phyloP scores from a whole-genome alignment of 179 eudicot species.

The Camellia oleifera region DNA sequence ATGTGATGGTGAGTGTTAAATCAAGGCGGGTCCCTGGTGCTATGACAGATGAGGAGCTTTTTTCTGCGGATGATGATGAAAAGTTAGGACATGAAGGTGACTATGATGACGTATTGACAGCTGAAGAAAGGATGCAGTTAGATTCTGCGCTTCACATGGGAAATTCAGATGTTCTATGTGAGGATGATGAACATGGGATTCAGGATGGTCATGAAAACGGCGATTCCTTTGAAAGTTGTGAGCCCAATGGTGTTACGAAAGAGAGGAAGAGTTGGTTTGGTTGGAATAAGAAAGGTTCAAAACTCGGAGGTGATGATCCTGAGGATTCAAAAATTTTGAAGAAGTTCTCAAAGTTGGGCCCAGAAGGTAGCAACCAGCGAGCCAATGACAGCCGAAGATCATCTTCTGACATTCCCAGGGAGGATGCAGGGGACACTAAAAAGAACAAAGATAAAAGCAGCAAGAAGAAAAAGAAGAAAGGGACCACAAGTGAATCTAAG shows the following conservation, averaged over 20 bases:
- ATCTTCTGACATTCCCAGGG: conserved; percentile 38
- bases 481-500: conserved; percentile 48
- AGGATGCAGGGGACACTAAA: conserved; percentile 44
- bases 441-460: conserved; percentile 62
- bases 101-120: conserved; percentile 70
- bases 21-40: conserved; percentile 95
- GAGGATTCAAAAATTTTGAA: conserved; percentile 63
- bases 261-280: conserved; percentile 82
- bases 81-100: conserved; percentile 50
- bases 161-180: conserved; percentile 47
- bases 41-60: conserved; percentile 90
- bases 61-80: conserved; percentile 59
- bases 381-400: conserved; percentile 41
- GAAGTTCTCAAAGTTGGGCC: conserved; percentile 61
- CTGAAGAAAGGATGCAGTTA: conserved; percentile 74
- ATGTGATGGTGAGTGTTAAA: conserved; percentile 84
- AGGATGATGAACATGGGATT: conserved; percentile 53
- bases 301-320: conserved; percentile 39
- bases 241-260: conserved; percentile 44
- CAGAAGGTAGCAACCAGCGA: conserved; percentile 47
- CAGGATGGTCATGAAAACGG: conserved; percentile 46
- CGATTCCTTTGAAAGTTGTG: conserved; percentile 41
- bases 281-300: conserved; percentile 75
- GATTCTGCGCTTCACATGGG: conserved; percentile 80
- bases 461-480: conserved; percentile 88